These are phyloP conservation scores for Clohesyomyces aquaticus DNA, from an alignment of 495 filamentous ascomycete genomes.

Conservation along the genomic window DNA sequence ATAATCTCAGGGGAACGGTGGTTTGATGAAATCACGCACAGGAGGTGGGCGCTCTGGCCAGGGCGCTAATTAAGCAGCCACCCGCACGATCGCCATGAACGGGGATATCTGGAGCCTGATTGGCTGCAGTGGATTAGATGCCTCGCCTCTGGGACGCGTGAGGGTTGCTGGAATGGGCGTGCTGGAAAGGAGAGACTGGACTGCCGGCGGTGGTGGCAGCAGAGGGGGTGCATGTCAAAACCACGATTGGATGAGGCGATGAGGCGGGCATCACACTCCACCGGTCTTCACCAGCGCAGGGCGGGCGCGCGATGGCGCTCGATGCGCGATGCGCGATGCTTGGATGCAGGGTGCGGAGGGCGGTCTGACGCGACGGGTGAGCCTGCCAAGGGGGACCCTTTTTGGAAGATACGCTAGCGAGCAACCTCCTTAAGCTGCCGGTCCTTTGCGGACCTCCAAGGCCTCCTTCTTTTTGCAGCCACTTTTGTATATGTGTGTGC, in stretches of 20 bases:
- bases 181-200: neutral
- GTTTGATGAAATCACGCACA: neutral
- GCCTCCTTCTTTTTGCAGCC: neutral
- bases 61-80: conserved; percentile 2
- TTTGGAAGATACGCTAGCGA: conserved; percentile 15
- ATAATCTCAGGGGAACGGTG: neutral
- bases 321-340: neutral
- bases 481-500: neutral
- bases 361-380: conserved; percentile 15
- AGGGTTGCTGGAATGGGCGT: neutral
- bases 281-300: neutral
- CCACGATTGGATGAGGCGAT: neutral
- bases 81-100: conserved; percentile 2
- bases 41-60: neutral
- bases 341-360: neutral
- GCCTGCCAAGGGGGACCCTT: conserved; percentile 19
- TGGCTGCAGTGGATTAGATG: neutral
- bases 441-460: conserved; percentile 1
- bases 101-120: neutral
- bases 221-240: neutral
- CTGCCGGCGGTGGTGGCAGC: neutral
- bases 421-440: conserved; percentile 11
- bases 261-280: neutral
- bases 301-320: neutral
- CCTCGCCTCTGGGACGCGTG: neutral